Evolutionary conservation across 768 basidiomycete species (phyloP).

Genomic region (Macrolepiota dolichaula): DNA sequence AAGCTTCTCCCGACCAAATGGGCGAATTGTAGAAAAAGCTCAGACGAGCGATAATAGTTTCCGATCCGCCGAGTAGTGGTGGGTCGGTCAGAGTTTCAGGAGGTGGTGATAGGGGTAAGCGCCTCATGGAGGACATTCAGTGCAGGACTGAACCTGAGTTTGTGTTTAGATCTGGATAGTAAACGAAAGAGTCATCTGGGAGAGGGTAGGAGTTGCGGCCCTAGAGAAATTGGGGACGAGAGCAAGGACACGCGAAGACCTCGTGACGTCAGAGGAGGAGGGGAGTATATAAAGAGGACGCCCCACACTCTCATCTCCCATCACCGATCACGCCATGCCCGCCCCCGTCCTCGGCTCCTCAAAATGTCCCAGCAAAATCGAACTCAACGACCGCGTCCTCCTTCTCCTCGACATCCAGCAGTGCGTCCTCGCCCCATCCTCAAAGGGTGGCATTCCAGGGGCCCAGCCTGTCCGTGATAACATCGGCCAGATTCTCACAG

Average conservation of each 20-base stretch:
- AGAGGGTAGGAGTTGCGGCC: not conserved
- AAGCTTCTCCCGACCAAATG: not conserved
- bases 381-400: conserved; percentile 36
- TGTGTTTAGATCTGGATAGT: not conserved
- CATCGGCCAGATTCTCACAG: conserved; percentile 44
- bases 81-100: not conserved
- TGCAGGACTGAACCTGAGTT: no score
- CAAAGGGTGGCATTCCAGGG: conserved; percentile 45
- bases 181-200: no score
- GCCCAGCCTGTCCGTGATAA: conserved; percentile 40
- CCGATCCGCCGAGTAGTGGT: not conserved
- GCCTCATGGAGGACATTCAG: not conserved
- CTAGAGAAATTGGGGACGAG: not conserved
- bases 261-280: conserved; percentile 7
- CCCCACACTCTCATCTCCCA: conserved; percentile 1
- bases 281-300: conserved; percentile 5
- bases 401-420: conserved; percentile 59
- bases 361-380: not conserved
- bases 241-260: conserved; percentile 1
- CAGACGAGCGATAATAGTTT: not conserved
- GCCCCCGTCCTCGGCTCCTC: conserved; percentile 1
- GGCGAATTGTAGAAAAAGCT: not conserved
- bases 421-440: conserved; percentile 44
- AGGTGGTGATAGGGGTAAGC: not conserved
- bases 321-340: conserved; percentile 13